These are phyloP conservation scores for Saccharomyces paradoxus DNA, from an alignment of 805 yeast species.

Conservation along the genomic window DNA sequence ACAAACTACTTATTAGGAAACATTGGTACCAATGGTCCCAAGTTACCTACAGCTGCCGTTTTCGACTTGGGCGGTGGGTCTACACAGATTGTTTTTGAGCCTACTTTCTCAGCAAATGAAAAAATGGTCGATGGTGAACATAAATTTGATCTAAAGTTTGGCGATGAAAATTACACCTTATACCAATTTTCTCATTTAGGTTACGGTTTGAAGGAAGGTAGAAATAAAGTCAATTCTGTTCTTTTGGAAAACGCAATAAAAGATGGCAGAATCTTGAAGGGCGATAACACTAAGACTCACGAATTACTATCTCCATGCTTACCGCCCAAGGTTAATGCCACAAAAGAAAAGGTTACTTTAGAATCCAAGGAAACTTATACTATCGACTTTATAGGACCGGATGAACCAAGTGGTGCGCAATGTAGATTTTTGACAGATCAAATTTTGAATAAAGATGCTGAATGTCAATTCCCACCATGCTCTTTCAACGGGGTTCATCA, in stretches of 20 bases:
- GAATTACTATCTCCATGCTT: constrained; percentile 74
- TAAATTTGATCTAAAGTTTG: constrained; percentile 71
- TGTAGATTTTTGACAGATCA: constrained; percentile 81
- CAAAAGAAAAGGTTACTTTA: constrained; percentile 52
- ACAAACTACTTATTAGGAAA: constrained; percentile 89
- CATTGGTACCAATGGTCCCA: constrained; percentile 60
- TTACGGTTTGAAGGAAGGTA: constrained; percentile 90
- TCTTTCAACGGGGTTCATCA: constrained; percentile 97
- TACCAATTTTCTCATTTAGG: constrained; percentile 95
- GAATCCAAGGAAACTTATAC: constrained; percentile 39
- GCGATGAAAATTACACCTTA: constrained; percentile 67
- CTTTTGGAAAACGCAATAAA: constrained; percentile 48
- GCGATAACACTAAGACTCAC: constrained; percentile 34
- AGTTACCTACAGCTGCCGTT: constrained; percentile 86
- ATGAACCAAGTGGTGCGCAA: constrained; percentile 61
- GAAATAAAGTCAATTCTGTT: constrained; percentile 66
- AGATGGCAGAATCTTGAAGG: constrained; percentile 33
- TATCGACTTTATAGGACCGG: constrained; percentile 58
- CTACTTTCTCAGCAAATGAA: constrained; percentile 56
- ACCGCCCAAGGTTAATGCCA: constrained; percentile 64
- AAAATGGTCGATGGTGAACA: constrained; percentile 80
- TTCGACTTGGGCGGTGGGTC: constrained; percentile 98
- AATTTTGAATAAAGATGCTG: constrained; percentile 73
- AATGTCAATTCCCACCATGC: constrained; percentile 73
- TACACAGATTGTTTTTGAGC: constrained; percentile 97